Evolutionary conservation across 2,329 filamentous ascomycete species (phyloP), one percentile per base, ranked within the genome.

Genomic region (Pseudovirgaria hyperparasitica): DNA sequence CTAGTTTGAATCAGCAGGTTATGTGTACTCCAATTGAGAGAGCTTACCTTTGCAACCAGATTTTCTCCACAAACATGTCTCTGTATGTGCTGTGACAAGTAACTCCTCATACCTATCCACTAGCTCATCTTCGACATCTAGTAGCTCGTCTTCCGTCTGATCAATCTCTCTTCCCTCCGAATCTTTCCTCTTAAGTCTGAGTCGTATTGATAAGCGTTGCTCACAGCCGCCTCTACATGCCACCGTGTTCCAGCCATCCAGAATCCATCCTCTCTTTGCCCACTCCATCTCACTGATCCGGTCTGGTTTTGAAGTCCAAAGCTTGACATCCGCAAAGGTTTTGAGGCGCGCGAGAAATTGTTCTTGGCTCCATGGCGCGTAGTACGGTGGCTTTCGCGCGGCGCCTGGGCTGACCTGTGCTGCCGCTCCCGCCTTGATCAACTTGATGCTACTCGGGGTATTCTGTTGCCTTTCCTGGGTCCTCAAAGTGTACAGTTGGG

Each of bases 191-290:
- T 70, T 76, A 4, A 52, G 49, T 19, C 46, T 36, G 18, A 92
- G 60, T 55, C 81, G 84, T 27, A 96, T 80, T 4, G 90, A 70
- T 21, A 94, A 64, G 41, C 92, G 81, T 42, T 79, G 77, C 46
- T 78, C 77, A 46, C 90, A 98, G 3, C 86, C 72, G 21, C 79
- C 76, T 22, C 63, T 65, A 50, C 90, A 98, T 11, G 75, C 72
- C 10, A 96, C 82, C 4, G 80, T 80, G 54, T 92, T 85, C 46
- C 47, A 52, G 2, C 36, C 40, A 23, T 79, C 73, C 43, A 87
- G 94, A 4, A 77, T 66, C 87, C 90, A 98, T 1, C 87, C 87
- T 32, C 81, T 65, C 60, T 87, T 93, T 1, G 86, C 86, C 90
- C 90, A 98, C 50, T 85, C 79, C 6, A 94, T 75, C 55, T 96